Percentiles rank a stretch among this genome's conserved stretches.
phyloP scores from a whole-genome alignment of 306 rosid species.

The Trifolium fragiferum region DNA sequence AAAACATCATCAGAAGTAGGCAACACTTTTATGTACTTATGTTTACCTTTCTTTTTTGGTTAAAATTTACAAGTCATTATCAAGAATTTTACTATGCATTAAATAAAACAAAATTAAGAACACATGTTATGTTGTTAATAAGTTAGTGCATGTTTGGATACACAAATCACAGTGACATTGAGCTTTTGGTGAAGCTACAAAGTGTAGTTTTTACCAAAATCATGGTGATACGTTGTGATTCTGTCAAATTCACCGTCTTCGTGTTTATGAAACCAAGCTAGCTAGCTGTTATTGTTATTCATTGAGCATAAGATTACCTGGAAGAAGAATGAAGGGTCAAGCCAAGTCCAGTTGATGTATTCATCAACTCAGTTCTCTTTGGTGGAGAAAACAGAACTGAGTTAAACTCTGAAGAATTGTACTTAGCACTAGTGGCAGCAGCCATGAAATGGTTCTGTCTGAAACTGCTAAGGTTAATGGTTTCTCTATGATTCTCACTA shows the following conservation, averaged over 20 bases:
- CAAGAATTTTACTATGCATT: background rate
- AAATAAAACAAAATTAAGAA: constrained; percentile 20
- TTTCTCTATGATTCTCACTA: constrained; percentile 42
- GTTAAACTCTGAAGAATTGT: constrained; percentile 38
- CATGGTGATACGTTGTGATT: background rate
- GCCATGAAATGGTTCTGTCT: constrained; percentile 60
- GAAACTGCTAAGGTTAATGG: constrained; percentile 35
- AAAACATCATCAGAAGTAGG: constrained; percentile 6
- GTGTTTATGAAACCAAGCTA: too few relatives aligned
- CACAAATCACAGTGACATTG: background rate
- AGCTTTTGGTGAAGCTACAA: background rate
- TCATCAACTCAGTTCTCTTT: constrained; percentile 56
- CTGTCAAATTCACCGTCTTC: background rate
- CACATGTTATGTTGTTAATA: background rate
- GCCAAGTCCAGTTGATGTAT: constrained; percentile 81
- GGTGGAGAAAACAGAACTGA: constrained; percentile 57
- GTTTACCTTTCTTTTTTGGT: constrained; percentile 9
- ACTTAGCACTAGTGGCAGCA: background rate
- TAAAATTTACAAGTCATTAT: constrained; percentile 4
- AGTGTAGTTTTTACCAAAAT: background rate
- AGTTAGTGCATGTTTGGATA: background rate
- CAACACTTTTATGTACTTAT: constrained; percentile 16
- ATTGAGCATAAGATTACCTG: constrained; percentile 58
- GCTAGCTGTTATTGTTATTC: background rate
- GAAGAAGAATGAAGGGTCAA: constrained; percentile 83